Evolutionary conservation across 164 flowering plant genomes (phyloP).

Genomic region (Platanus orientalis): DNA sequence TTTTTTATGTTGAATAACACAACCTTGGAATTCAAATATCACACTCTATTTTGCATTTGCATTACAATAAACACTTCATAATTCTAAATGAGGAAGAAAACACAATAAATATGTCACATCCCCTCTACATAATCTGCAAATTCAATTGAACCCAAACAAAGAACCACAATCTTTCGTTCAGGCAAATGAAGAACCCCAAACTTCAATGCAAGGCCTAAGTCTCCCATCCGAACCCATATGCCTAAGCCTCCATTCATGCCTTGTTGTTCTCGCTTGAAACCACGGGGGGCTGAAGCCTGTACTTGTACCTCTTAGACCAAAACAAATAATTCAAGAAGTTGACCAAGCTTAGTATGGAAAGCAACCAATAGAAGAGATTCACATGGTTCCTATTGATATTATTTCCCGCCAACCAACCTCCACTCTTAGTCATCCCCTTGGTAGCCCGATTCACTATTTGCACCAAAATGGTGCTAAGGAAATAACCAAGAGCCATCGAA

Average conservation of each 20-base stretch:
- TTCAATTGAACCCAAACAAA: too few relatives aligned
- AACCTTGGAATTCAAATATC: too few relatives aligned
- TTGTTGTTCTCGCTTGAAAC: constrained; percentile 1
- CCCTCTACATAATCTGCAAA: too few relatives aligned
- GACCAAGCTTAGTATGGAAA: constrained; percentile 36
- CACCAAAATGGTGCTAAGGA: constrained; percentile 43
- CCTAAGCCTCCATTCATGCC: not conserved
- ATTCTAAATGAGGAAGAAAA: too few relatives aligned
- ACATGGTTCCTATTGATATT: constrained; percentile 46
- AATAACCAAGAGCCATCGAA: constrained; percentile 51
- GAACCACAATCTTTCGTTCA: too few relatives aligned
- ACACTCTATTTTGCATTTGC: too few relatives aligned
- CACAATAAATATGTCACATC: too few relatives aligned
- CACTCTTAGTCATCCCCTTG: constrained; percentile 18
- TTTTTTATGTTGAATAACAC: too few relatives aligned
- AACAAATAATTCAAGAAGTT: constrained; percentile 40
- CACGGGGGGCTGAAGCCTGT: constrained; percentile 23
- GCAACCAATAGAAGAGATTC: constrained; percentile 53
- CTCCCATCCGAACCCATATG: too few relatives aligned
- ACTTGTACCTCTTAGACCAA: constrained; percentile 46
- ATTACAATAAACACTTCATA: too few relatives aligned
- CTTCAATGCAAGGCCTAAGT: too few relatives aligned
- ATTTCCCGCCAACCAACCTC: constrained; percentile 53
- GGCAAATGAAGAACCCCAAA: too few relatives aligned
- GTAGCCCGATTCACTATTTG: constrained; percentile 40